Base-by-base conservation (phyloP, 2,329 filamentous ascomycete genomes). In the Xylaria sp. region DNA sequence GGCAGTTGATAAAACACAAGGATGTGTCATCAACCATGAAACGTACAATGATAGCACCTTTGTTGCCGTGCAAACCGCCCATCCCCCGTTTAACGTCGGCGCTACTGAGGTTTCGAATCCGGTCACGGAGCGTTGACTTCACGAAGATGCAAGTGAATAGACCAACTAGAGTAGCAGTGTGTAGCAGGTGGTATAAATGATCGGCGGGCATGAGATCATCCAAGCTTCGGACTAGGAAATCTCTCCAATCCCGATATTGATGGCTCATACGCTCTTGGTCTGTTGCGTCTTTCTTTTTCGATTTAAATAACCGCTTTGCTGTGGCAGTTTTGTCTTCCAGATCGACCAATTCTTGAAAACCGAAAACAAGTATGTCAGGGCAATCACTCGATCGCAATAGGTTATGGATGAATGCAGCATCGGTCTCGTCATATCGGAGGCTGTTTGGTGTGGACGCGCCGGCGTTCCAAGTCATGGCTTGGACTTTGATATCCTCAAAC, bases 311-410 rank as follows among this genome's bases (percentile, higher is more conserved):
- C 64, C 93, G 93, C 81, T 96, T 97, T n/a, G 96, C 96, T 26
- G 95, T 98, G 59, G 97, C 92, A 73, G 94, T 97, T 83, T 98
- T 98, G 81, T 99, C 93, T 79, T 99, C 96, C 7, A 99, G 85
- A 77, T 99, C 96, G 4, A 99, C 96, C n/a, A 99, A 86, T 80
- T 99, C 96, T 80, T 99, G 96, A 79, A 99, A 99, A 1, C 94
- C 95, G 83, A 99, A 99, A 0, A 98, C 88, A 2, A 98, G 82
- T 59, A 99, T 94, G 74, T 98, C 96, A 0, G 96, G 93, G 7
- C 92, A 89, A 46, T 91, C 87, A 70, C 92, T 90, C n/a, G 87
- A 88, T 71, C 90, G 88, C 31, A 99, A 84, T 17, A 97, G 86
- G 66, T 95, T 89, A 72, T 90, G 89, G 76, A 98, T 92, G 79